Percentiles rank a stretch among this genome's conserved stretches.
Conservation (phyloP, 2,329 filamentous ascomycete genomes). For the Stagonosporopsis tanaceti region DNA sequence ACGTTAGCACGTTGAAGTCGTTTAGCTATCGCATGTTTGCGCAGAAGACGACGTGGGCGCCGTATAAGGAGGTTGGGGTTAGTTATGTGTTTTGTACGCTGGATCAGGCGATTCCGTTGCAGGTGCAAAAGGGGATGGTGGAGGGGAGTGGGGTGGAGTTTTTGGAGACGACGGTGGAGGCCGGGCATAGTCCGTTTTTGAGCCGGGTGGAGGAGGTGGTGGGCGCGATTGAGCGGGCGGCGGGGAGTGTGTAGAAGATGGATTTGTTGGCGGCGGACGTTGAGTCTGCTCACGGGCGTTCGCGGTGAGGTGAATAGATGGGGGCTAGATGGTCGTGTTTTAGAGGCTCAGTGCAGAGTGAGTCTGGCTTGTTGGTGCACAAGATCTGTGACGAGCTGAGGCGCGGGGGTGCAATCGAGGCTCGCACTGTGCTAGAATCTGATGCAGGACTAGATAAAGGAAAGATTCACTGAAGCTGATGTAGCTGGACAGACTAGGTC, state of each 20-base stretch:
- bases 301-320: too few relatives aligned
- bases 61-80: neutral
- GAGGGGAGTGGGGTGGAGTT: neutral
- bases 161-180: constrained; percentile 1
- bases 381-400: too few relatives aligned
- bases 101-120: constrained; percentile 5
- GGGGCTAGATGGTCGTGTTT: too few relatives aligned
- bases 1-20: neutral
- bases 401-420: too few relatives aligned
- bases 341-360: too few relatives aligned
- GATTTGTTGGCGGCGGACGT: too few relatives aligned
- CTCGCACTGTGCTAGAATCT: too few relatives aligned
- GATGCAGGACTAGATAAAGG: too few relatives aligned
- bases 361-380: too few relatives aligned
- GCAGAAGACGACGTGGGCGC: constrained; percentile 13
- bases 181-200: constrained; percentile 13
- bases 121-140: constrained; percentile 4
- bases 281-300: too few relatives aligned
- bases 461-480: too few relatives aligned
- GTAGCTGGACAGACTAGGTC: too few relatives aligned
- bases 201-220: neutral
- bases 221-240: neutral
- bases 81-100: constrained; percentile 1
- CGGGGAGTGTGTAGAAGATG: constrained; percentile 13
- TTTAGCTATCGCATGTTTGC: constrained; percentile 7